These are phyloP conservation scores for Didymella lethalis DNA, from an alignment of 2,329 filamentous ascomycete genomes.

Conservation along the genomic window DNA sequence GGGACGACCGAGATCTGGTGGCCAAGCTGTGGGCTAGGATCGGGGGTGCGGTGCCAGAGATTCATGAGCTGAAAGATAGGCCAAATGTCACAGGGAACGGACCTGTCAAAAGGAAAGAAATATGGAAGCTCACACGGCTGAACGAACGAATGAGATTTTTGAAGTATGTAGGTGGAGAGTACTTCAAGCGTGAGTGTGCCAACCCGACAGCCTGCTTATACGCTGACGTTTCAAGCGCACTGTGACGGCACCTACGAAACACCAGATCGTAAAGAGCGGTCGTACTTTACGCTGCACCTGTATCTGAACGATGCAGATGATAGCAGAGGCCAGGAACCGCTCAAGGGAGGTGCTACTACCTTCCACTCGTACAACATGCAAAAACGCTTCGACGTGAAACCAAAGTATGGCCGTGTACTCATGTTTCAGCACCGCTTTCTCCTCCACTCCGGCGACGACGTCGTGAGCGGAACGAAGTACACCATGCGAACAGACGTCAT, in stretches of 20 bases:
- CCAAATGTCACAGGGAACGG: conserved; percentile 56
- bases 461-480: conserved; percentile 62
- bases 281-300: conserved; percentile 64
- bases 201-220: neutral
- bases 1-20: conserved; percentile 70
- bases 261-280: conserved; percentile 59
- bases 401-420: conserved; percentile 61
- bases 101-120: conserved; percentile 54
- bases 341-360: conserved; percentile 64
- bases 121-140: conserved; percentile 58
- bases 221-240: conserved; percentile 60
- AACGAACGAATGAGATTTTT: conserved; percentile 81
- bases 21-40: conserved; percentile 69
- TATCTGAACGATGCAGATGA: conserved; percentile 59
- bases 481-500: conserved; percentile 65
- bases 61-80: conserved; percentile 54
- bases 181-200: conserved; percentile 64
- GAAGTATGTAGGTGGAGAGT: conserved; percentile 74
- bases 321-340: conserved; percentile 40
- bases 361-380: conserved; percentile 54
- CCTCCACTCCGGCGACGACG: conserved; percentile 64
- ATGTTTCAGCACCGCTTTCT: conserved; percentile 64
- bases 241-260: conserved; percentile 71
- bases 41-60: conserved; percentile 56
- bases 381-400: conserved; percentile 55